Base-by-base conservation (phyloP, 2,329 filamentous ascomycete species). In the Monosporascus sp. region DNA sequence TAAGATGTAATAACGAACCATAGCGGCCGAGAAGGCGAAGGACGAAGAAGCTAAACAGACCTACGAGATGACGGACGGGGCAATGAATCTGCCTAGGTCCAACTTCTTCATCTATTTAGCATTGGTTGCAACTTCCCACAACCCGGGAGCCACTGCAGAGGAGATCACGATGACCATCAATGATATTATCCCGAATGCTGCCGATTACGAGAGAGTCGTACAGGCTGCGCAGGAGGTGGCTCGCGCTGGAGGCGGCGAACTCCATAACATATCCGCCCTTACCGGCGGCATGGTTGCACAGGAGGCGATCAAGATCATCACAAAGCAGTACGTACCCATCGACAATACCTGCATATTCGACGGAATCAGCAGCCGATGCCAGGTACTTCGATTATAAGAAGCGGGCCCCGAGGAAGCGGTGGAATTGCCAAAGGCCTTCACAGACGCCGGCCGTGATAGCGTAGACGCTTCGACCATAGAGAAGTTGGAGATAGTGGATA, bases 201-300 rank as follows among this genome's bases (percentile, higher is more conserved):
- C 73, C 31, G 69, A 70, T 14, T 77, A 79, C 44, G 73, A 79
- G 56, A 77, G 77, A 20, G 72, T 86, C 26, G 55, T 67, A 24
- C 73, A 84, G 61, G 77, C 81, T 16, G 79, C 84, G 1, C 75
- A 84, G 55, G 88, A 92, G 69, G 78, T 91, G 44, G 83, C 86
- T 36, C 84, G 95, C 55, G 88, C 90, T 37, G 85, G 84, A 48
- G 90, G 90, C 27, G 89, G 85, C 51, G 95, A 99, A 70, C 75
- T 99, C 55, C 94, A 99, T 75, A 97, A 97, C 68, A 89, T 95
- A 52, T 88, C 92, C 34, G 87, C 92, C 26, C 74, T 96, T 52
- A 88, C 86, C 1, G 95, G 94, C 31, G 95, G 94, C 3, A 88
- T 99, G 76, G 88, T 95, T 48, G 91, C 93, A n/a, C 95, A 99